Base-by-base conservation (phyloP, 2,329 filamentous ascomycete genomes). In the Trichoderma afroharzianum region DNA sequence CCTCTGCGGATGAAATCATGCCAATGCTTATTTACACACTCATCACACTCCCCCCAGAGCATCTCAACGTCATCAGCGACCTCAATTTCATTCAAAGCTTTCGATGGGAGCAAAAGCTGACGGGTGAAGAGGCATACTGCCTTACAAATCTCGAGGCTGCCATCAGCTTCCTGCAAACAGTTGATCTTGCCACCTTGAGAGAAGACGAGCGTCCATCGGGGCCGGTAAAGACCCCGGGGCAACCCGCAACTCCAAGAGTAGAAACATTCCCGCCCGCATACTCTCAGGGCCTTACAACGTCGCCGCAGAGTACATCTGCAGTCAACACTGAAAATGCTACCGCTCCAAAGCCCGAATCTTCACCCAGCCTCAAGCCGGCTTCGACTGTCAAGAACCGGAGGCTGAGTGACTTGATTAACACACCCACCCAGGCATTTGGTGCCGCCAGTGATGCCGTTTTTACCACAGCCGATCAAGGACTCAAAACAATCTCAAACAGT, bases 1-100 rank as follows among this genome's bases (percentile, higher is more conserved):
- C 96, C 1, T 98, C 96, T 1, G 96, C 96, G 3, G 96, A 99
- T 79, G 96, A 98, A 82, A 97, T 99, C 69, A 90, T 99, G 80
- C 96, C 96, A 0, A 97, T 97, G 81, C 87, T 99, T 74, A 99
- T 99, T 73, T 99, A 97, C 83, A 93, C 94, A 0, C 88, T 99
- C 72, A 97, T 99, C 79, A 98, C 94, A 3, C 91, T 95, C 58
- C 92, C 94, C 0, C 92, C 95, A 0, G 93, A 96, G 80, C 89
- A 91, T 39, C 91, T 98, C 62, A 93, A 95, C 80, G 92, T 95
- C 70, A 94, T 97, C 78, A 98, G 95, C 84, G 97, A 99, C 79
- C 85, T 97, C n/a, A 90, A 92, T 76, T 99, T 98, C 79, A 94
- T 98, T 75, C 95, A 98, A 79, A 86, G 92, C 73, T 99, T 99